A percentile compares a stretch with the other conserved stretches of the same genome.
Conservation (phyloP, 371 early-diverging fungal genomes). For the Zychaea mexicana region DNA sequence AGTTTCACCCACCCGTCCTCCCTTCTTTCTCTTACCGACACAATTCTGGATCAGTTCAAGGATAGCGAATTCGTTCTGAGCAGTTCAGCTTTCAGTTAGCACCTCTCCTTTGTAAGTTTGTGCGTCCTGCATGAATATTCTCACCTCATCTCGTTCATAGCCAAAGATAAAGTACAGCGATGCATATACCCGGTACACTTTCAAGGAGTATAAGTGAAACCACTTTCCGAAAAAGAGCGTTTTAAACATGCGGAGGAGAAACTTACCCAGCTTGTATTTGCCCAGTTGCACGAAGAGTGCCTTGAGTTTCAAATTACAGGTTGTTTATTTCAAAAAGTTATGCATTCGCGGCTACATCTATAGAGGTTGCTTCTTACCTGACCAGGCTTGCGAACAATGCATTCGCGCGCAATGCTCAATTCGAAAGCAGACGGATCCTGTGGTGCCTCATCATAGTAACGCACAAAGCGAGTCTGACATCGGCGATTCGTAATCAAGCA, state of each 20-base stretch:
- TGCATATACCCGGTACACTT: slow-evolving; percentile 46
- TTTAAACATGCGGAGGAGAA: no score
- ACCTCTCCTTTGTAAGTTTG: no score
- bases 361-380: slow-evolving; percentile 20
- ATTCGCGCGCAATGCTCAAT: slow-evolving; percentile 31
- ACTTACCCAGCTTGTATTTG: slow-evolving; percentile 29
- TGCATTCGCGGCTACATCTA: neutral
- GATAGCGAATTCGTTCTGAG: slow-evolving; percentile 49
- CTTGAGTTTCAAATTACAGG: no score
- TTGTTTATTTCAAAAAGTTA: neutral
- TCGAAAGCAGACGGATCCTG: slow-evolving; percentile 36
- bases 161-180: slow-evolving; percentile 51
- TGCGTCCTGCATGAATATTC: no score
- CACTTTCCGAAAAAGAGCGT: neutral
- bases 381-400: slow-evolving; percentile 30
- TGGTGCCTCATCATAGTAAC: slow-evolving; percentile 33
- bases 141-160: slow-evolving; percentile 21
- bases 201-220: neutral
- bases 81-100: no score
- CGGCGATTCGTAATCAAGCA: slow-evolving; percentile 46
- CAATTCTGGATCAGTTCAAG: slow-evolving; percentile 50
- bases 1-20: no score
- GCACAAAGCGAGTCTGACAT: slow-evolving; percentile 47
- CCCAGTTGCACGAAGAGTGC: slow-evolving; percentile 21
- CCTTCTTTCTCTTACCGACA: slow-evolving; percentile 35